Evolutionary conservation across 345 rosid genomes (phyloP), one percentile per base, ranked within the genome.

Genomic region (Aurinia saxatilis): DNA sequence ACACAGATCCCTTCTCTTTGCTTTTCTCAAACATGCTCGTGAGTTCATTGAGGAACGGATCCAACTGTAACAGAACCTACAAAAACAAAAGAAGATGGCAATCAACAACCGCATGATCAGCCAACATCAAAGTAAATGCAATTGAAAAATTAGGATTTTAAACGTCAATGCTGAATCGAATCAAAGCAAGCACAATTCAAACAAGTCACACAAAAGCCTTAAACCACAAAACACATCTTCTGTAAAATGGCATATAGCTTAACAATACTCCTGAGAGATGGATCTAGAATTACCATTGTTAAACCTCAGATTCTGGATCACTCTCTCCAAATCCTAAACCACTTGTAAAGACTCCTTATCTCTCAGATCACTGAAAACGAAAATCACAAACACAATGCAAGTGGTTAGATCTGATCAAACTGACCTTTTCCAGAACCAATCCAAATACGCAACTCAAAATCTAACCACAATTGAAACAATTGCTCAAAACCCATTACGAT

Each of bases 11-110:
- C 49, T 73, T 70, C 72, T 87, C 98, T 0, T 84, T 85, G 77
- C 76, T 89, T 40, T 72, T 78, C 76, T 92, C 97, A 10, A 81
- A 89, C 95, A 92, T 85, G 82, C 84, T 81, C 8, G 91, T 89
- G 36, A 92, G 88, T 60, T 92, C 98, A 66, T 82, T 92, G 3
- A 92, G 88, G 65, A 89, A 92, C 3, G 97, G 98, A 60, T 92
- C 97, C 3, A 77, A 84, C 63, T 87, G 93, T 70, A 89, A 75
- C 52, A 73, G 74, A 69, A 84, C 97, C 98, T 92, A 47, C 8
- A 44, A n/a, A n/a, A n/a, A n/a, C n/a, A n/a, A 54, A 14, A 35
- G 15, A 41, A 27, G 33, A 41, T 25, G 8, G n/a, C 10, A 40
- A n/a, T 39, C 2, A 52, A 36, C 12, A 57, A 46, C 13, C 11